phyloP scores from a whole-genome alignment of 2,329 filamentous ascomycete species.

The Aspergillus quadrilineatus region DNA sequence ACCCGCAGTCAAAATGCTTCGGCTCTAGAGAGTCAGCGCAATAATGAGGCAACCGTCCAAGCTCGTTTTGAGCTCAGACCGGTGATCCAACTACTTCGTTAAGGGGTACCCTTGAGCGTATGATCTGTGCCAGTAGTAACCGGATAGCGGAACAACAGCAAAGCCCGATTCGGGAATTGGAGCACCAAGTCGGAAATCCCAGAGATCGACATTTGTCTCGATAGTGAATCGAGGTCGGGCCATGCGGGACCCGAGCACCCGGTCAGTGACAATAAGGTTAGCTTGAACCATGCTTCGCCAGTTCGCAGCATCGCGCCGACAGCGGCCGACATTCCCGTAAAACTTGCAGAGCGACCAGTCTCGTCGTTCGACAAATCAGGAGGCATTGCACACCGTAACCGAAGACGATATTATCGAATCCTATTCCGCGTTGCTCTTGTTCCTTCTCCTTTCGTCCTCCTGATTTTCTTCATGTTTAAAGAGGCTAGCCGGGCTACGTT shows the following conservation, averaged over 20 bases:
- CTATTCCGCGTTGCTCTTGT: not conserved
- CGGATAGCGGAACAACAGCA: not conserved
- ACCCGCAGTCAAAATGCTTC: not conserved
- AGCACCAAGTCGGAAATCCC: not conserved
- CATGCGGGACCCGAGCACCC: slow-evolving; percentile 2
- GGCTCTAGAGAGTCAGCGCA: not conserved
- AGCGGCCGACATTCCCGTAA: not conserved
- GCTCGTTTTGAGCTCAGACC: not conserved
- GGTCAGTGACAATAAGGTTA: slow-evolving; percentile 9
- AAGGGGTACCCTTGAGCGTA: too few species aligned
- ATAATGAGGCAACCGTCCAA: too few species aligned
- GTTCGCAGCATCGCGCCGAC: not conserved
- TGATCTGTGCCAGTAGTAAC: not conserved
- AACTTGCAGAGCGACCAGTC: not conserved
- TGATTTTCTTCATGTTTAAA: slow-evolving; percentile 1
- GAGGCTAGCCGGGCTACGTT: not conserved
- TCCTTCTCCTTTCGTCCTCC: slow-evolving; percentile 3
- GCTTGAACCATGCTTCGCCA: slow-evolving; percentile 1
- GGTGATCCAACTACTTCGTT: not conserved
- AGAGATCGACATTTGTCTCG: not conserved
- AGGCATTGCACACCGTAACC: not conserved
- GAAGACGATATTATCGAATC: not conserved
- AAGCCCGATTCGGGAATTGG: not conserved
- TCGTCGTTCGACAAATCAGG: slow-evolving; percentile 3
- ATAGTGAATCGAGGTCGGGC: not conserved